Conservation (phyloP, 129 eudicot genomes). For the Solidago caesia region DNA sequence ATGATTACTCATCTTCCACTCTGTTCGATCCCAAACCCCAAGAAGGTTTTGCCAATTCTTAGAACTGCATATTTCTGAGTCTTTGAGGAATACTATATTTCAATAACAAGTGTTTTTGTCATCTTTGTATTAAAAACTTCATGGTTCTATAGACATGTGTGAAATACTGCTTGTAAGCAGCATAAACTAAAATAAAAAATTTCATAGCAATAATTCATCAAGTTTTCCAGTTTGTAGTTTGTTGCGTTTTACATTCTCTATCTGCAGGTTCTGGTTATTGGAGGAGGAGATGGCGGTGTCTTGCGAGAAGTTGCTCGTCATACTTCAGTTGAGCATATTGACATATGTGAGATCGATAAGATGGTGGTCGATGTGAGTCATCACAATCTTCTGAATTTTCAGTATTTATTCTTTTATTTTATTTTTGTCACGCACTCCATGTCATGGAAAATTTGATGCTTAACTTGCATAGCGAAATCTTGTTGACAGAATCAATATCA, state of each 20-base stretch:
- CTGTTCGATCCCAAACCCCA: slow-evolving; percentile 87
- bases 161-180: neutral
- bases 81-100: neutral
- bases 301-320: slow-evolving; percentile 94
- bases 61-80: neutral
- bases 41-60: slow-evolving; percentile 50
- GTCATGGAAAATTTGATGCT: neutral
- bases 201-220: neutral
- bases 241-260: neutral
- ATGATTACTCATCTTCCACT: slow-evolving; percentile 97
- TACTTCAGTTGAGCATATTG: slow-evolving; percentile 85
- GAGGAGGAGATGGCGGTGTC: slow-evolving; percentile 99
- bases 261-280: slow-evolving; percentile 84
- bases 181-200: neutral
- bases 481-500: neutral
- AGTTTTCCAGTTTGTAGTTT: neutral
- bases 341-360: slow-evolving; percentile 95
- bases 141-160: neutral
- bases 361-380: slow-evolving; percentile 95
- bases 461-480: neutral
- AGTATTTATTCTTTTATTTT: neutral
- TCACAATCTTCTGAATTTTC: neutral
- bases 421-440: neutral
- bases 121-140: neutral
- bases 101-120: neutral